phyloP scores from a whole-genome alignment of 805 yeast genomes.

The Myxozyma vanderwaltii region DNA sequence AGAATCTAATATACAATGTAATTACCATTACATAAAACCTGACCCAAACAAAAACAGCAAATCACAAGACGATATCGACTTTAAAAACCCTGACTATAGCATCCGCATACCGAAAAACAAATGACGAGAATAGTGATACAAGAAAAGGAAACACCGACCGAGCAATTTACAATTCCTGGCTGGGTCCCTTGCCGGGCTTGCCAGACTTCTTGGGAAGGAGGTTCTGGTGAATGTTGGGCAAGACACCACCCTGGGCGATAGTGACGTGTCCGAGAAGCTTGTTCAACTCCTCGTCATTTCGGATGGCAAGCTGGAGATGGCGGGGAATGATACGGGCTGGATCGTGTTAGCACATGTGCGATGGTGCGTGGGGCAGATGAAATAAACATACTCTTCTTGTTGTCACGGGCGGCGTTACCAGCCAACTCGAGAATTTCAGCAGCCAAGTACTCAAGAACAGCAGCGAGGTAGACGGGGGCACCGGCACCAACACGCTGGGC shows the following conservation, averaged over 20 bases:
- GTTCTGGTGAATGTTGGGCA: conserved; percentile 94
- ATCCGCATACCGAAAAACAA: conserved; percentile 9
- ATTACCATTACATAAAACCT: conserved; percentile 27
- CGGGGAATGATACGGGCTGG: conserved; percentile 94
- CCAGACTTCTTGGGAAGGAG: conserved; percentile 78
- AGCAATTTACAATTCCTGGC: conserved; percentile 38
- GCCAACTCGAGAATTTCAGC: conserved; percentile 98
- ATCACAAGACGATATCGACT: conserved; percentile 3
- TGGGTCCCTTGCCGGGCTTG: conserved; percentile 37
- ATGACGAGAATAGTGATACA: conserved; percentile 11
- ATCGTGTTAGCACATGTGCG: neutral
- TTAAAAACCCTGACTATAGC: conserved; percentile 1
- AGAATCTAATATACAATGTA: conserved; percentile 29
- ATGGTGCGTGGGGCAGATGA: neutral
- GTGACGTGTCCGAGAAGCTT: conserved; percentile 90
- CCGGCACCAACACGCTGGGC: conserved; percentile 99
- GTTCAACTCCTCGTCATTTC: conserved; percentile 98
- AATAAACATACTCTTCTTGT: conserved; percentile 67
- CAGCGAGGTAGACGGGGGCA: conserved; percentile 95
- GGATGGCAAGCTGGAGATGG: conserved; percentile 96
- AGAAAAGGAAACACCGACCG: neutral
- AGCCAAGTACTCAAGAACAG: conserved; percentile 92
- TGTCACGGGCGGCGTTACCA: conserved; percentile 97
- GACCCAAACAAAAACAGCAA: conserved; percentile 27
- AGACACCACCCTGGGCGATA: conserved; percentile 98